Conservation (phyloP, 1,284 basidiomycete genomes). For the Cryptococcus sp. region DNA sequence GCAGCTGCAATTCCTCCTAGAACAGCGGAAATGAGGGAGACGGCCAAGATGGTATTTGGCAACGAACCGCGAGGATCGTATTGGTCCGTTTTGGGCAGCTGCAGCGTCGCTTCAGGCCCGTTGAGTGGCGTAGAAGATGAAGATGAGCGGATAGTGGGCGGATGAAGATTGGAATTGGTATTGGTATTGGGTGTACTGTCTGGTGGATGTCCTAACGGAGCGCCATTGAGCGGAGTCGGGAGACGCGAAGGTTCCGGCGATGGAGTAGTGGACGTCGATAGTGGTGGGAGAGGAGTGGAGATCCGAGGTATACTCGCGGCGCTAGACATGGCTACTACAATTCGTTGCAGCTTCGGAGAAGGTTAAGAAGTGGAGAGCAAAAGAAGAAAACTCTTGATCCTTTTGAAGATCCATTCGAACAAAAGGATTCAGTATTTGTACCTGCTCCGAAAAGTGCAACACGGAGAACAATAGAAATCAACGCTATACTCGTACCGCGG, state of each 20-base stretch:
- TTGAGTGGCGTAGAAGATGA: constrained; percentile 2
- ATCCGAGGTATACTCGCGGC: neutral
- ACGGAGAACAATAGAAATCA: no score
- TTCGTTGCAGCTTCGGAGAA: no score
- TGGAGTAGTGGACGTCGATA: constrained; percentile 12
- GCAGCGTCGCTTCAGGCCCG: constrained; percentile 1
- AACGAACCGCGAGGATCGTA: constrained; percentile 61
- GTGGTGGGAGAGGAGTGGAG: constrained; percentile 9
- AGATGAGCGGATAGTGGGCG: neutral
- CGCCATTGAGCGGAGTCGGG: constrained; percentile 7
- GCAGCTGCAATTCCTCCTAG: constrained; percentile 59
- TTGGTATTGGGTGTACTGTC: no score
- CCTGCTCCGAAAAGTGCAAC: no score
- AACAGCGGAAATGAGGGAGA: constrained; percentile 69
- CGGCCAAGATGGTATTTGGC: constrained; percentile 78
- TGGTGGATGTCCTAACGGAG: neutral
- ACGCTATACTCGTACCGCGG: no score
- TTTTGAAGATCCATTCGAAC: no score
- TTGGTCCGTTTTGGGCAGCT: constrained; percentile 33
- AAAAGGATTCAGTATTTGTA: no score
- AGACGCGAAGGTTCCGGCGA: constrained; percentile 16
- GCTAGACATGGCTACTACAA: neutral
- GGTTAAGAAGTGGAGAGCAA: no score
- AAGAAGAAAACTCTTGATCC: no score
- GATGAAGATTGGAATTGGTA: no score